Base-by-base conservation (phyloP, 176 grass and related monocot genomes). In the Aegilops sharonensis region DNA sequence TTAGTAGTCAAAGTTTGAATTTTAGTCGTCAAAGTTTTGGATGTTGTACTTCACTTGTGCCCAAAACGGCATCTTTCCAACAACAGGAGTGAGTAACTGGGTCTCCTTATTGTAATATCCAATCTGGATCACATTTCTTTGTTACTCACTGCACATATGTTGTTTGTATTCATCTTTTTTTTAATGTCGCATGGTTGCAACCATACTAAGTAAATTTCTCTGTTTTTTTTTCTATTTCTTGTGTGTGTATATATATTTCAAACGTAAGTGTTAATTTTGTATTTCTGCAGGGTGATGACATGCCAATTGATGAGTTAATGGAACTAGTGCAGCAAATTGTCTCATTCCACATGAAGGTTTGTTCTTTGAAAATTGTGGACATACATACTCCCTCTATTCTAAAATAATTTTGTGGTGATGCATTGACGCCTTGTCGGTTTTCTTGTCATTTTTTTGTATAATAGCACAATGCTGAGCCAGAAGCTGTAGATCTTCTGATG, bases 321-420 rank as follows among this genome's bases (percentile, higher is more conserved):
- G 97, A 94, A 86, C 77, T 99, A 35, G 97, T 99, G 74, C 97
- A 99, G 77, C 97, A 99, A 89, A 99, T 99, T 89, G 81, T 96
- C 87, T 95, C 94, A 31, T 99, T 99, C 81, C 97, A 99, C 90
- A 99, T 96, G 97, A 96, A 99, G 94, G 97, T 99, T 88, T 24
- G 69, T 84, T 80, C 62, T 56, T 84, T 79, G 52, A 12, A 62
- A 12, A 64, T 47, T 18, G 29, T 40, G 56, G 18, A 21, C 54
- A 57, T 8, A 57, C 54, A 59, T 21, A 59, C 18, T 59, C 45
- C 12, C 3, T 43, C 2, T 3, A 1, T 48, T 48, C 4, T 0
- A 48, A 48, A 48, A 48, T 18, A 54, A 54, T 54, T 59, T 59
- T 59, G 56, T 59, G 18, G 56, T 59, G 18, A 54, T 54, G 50